Evolutionary conservation across 331 rosid species (phyloP), one percentile per base, ranked within the genome.

Genomic region (Pyrus hybrid): DNA sequence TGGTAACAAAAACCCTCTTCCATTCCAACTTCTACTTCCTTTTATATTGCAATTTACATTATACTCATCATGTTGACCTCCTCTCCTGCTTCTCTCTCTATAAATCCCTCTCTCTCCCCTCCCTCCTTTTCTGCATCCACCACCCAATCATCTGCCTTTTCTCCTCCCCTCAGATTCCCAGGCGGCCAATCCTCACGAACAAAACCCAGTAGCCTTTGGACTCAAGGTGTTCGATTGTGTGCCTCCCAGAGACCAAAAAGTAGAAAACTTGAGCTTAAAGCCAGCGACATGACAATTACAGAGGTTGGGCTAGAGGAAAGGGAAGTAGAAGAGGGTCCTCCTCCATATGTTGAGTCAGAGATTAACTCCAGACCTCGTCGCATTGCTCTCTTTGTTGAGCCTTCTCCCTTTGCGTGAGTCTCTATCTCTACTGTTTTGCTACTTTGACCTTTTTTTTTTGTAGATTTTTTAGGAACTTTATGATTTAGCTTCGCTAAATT

Each of bases 381-480:
- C 71, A 94, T 94, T 79, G 99, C 99, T 73, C 91, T 94, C 66
- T 94, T 94, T 65, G 96, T 94, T 29, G 99, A 94, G 86, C 99
- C 99, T 85, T 94, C 99, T 70, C 99, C 99, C 51, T 94, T 94
- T 72, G 93, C 99, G 99, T 92, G 81, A 87, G 97, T 83, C 12
- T 53, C 22, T 51, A 5, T 43, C 17, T 4, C 58, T 67, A 57
- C 60, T 0, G 14, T 29, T 73, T 58, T 16, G 71, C 71, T 63
- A 22, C 35, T 33, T 51, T 61, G 77, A 41, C 47, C n/a, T n/a
- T n/a, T 1, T 11, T 41, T 41, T 41, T 1, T 8, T 37, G 41
- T 37, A 41, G 47, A 41, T 1, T 41, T 41, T 41, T 1, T 41
- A 1, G 45, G 45, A 10, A 41, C 45, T 10, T 10, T 41, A 41